Evolutionary conservation across 148 eudicot species (phyloP).

Genomic region (Agrostemma githago): DNA sequence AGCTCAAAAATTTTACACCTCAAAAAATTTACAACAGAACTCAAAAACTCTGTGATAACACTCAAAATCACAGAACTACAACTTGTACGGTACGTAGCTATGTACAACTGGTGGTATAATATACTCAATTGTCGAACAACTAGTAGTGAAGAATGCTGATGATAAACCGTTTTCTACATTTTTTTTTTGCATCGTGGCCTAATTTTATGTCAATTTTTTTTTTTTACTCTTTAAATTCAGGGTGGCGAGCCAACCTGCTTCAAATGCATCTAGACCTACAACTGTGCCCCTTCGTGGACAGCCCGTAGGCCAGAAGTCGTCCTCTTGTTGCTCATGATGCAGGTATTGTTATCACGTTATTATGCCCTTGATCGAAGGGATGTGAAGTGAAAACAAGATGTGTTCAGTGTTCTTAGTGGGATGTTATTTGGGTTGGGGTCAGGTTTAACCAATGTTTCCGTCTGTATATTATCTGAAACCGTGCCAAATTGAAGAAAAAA

Average conservation of each 20-base stretch:
- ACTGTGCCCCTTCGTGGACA: slow-evolving; percentile 74
- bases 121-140: neutral
- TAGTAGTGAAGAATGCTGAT: neutral
- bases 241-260: slow-evolving; percentile 69
- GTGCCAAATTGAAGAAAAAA: slow-evolving; percentile 5
- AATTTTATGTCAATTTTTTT: neutral
- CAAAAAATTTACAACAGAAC: too few species aligned
- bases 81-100: too few species aligned
- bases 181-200: neutral
- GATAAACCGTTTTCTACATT: neutral
- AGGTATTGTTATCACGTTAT: neutral
- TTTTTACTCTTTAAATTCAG: slow-evolving; percentile 23
- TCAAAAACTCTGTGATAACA: too few species aligned
- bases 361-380: slow-evolving; percentile 36
- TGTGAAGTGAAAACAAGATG: slow-evolving; percentile 1
- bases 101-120: too few species aligned
- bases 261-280: slow-evolving; percentile 48
- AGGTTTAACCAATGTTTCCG: slow-evolving; percentile 14
- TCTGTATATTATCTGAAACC: slow-evolving; percentile 24
- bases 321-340: slow-evolving; percentile 56
- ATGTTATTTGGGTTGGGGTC: slow-evolving; percentile 8
- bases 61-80: too few species aligned
- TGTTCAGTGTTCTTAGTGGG: slow-evolving; percentile 9
- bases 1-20: too few species aligned
- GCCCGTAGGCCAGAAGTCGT: slow-evolving; percentile 62